A percentile compares a stretch with the other conserved stretches of the same genome.
These are phyloP conservation scores for Fusarium buxicola DNA, from an alignment of 2,329 filamentous ascomycete genomes.

Conservation along the genomic window DNA sequence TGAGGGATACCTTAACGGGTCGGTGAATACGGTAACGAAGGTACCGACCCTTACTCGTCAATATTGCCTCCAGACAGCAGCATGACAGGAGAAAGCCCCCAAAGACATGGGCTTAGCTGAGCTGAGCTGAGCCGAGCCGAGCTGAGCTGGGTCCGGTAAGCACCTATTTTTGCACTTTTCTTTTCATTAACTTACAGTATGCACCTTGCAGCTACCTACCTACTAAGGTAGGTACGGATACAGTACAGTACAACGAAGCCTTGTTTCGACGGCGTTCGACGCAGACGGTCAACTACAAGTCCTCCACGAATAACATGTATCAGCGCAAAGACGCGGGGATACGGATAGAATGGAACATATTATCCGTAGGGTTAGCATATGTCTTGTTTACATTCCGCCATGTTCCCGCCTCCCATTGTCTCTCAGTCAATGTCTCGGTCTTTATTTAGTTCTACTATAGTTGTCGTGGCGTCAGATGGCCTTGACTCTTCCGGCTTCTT, in stretches of 20 bases:
- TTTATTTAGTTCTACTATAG: slow-evolving; percentile 11
- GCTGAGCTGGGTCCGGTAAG: slow-evolving; percentile 23
- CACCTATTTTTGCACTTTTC: neutral
- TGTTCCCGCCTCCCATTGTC: slow-evolving; percentile 3
- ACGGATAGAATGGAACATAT: neutral
- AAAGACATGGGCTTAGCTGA: neutral
- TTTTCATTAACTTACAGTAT: slow-evolving; percentile 3
- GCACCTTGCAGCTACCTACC: neutral
- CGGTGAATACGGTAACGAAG: slow-evolving; percentile 29
- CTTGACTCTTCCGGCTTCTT: slow-evolving; percentile 1
- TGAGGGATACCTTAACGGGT: slow-evolving; percentile 28
- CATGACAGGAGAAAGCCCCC: neutral
- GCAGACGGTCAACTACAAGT: neutral
- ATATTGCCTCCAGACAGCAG: neutral
- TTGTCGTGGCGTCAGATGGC: slow-evolving; percentile 15
- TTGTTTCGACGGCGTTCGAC: slow-evolving; percentile 30
- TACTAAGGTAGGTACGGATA: too few species aligned
- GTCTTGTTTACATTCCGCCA: neutral
- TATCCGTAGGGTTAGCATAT: neutral
- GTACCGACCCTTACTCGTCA: slow-evolving; percentile 8
- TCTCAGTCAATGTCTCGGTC: slow-evolving; percentile 9
- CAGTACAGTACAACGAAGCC: slow-evolving; percentile 5
- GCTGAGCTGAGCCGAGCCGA: neutral
- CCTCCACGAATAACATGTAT: neutral
- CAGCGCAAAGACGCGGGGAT: neutral